phyloP scores from a whole-genome alignment of 805 yeast species.

The Starmerella geochares region DNA sequence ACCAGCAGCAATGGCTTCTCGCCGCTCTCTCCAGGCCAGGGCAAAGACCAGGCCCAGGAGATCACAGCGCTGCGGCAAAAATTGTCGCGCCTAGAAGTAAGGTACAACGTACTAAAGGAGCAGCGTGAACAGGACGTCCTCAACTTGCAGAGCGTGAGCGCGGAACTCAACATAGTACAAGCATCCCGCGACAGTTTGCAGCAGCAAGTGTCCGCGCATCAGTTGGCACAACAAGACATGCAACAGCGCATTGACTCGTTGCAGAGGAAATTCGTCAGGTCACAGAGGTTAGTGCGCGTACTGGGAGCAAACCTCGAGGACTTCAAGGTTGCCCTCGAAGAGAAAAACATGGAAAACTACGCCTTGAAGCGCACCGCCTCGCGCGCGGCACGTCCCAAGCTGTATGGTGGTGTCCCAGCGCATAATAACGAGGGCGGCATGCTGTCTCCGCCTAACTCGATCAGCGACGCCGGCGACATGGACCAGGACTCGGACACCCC shows the following conservation, averaged over 20 bases:
- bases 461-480: constrained; percentile 1
- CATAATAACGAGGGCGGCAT: background rate
- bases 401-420: background rate
- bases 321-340: constrained; percentile 31
- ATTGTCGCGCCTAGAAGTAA: constrained; percentile 11
- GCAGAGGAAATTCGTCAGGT: constrained; percentile 25
- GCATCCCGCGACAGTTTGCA: constrained; percentile 27
- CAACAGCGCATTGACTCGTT: constrained; percentile 24
- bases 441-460: constrained; percentile 1
- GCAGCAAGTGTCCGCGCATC: constrained; percentile 29
- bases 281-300: constrained; percentile 23
- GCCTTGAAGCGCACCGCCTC: background rate
- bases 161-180: constrained; percentile 22
- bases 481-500: constrained; percentile 5
- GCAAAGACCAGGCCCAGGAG: constrained; percentile 8
- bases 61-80: constrained; percentile 10
- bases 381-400: background rate
- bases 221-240: constrained; percentile 23
- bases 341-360: constrained; percentile 32
- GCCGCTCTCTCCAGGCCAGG: background rate
- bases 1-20: background rate
- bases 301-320: constrained; percentile 29
- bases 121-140: constrained; percentile 11
- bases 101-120: constrained; percentile 5
- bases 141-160: constrained; percentile 17